These are phyloP conservation scores for Marsdenia floribunda DNA, from an alignment of 257 asterid genomes.

Conservation along the genomic window DNA sequence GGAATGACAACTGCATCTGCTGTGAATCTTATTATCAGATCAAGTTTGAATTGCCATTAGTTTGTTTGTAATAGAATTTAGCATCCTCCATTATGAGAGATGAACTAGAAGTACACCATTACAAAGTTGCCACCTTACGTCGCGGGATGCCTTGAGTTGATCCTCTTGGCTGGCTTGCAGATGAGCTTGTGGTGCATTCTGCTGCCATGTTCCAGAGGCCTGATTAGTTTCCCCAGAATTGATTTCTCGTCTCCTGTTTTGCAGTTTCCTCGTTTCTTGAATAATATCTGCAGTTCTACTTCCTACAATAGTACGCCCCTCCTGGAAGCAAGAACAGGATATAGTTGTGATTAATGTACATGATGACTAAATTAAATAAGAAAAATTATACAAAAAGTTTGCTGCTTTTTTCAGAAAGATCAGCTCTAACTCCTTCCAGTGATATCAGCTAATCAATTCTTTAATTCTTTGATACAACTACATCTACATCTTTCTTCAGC, in stretches of 20 bases:
- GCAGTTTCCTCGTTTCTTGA: constrained; percentile 57
- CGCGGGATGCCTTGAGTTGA: constrained; percentile 92
- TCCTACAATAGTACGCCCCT: constrained; percentile 63
- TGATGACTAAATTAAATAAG: not conserved
- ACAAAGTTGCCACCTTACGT: constrained; percentile 75
- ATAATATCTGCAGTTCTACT: constrained; percentile 53
- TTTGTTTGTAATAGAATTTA: not conserved
- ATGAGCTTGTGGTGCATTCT: constrained; percentile 17
- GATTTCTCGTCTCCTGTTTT: constrained; percentile 46
- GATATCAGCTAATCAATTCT: not conserved
- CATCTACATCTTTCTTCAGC: not conserved
- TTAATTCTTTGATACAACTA: not conserved
- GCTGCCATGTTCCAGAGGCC: constrained; percentile 24
- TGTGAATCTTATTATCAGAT: not conserved
- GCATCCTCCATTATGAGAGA: not conserved
- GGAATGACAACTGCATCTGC: not conserved
- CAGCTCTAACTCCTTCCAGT: not conserved
- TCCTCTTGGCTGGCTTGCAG: constrained; percentile 62
- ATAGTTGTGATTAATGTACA: too few species aligned
- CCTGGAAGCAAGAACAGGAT: constrained; percentile 33
- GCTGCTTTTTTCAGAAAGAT: not conserved
- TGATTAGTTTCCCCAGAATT: constrained; percentile 29
- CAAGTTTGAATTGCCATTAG: not conserved
- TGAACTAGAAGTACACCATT: constrained; percentile 14
- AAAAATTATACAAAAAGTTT: not conserved